Conservation (phyloP, 2,329 filamentous ascomycete species). For the Xylaria sp. region DNA sequence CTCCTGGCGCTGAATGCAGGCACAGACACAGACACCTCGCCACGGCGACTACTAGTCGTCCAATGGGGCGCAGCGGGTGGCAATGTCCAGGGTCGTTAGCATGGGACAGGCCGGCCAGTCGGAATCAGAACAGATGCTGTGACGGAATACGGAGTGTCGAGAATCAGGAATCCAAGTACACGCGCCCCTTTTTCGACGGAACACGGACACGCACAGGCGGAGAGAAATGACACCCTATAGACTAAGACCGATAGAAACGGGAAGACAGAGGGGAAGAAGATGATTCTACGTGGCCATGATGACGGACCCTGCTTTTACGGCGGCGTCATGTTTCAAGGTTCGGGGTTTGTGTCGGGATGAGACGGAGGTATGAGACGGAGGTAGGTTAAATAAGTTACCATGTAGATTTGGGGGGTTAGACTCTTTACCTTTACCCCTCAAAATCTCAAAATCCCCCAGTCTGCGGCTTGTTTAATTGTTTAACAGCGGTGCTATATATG, state of each 20-base stretch:
- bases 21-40: not conserved
- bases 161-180: not conserved
- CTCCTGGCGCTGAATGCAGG: conserved; percentile 1
- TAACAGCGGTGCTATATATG: too few relatives aligned
- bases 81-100: not conserved
- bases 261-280: conserved; percentile 35
- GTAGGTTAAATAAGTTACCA: too few relatives aligned
- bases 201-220: conserved; percentile 7
- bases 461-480: too few relatives aligned
- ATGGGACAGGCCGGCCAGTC: not conserved
- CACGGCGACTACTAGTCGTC: not conserved
- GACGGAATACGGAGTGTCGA: not conserved
- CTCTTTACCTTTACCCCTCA: too few relatives aligned
- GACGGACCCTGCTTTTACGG: conserved; percentile 10
- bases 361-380: too few relatives aligned
- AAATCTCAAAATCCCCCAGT: too few relatives aligned
- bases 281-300: conserved; percentile 47
- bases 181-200: conserved; percentile 12
- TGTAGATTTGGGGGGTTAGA: too few relatives aligned
- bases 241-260: not conserved
- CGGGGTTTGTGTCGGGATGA: not conserved
- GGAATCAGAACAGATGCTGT: conserved; percentile 1
- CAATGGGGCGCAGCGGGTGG: conserved; percentile 5
- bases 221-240: conserved; percentile 7
- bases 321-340: conserved; percentile 28